Conservation (phyloP, 176 grass and related monocot genomes). For the Hordeum vulgare region MorexV3_pseudomolecules_assembly NC_058522.1:586350481-586350980, state of each 20-base stretch:
- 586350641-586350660: too few relatives aligned
- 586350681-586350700: not conserved
- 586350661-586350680: not conserved
- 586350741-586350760: not conserved
- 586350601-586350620: not conserved
- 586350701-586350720: not conserved
- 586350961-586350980: not conserved
- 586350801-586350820: not conserved
- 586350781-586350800: not conserved
- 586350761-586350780: not conserved
- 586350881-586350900: not conserved
- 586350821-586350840: not conserved
- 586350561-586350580: not conserved
- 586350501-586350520: too few relatives aligned
- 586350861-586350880: not conserved
- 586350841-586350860: not conserved
- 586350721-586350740: not conserved
- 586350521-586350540: too few relatives aligned
- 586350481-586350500: too few relatives aligned
- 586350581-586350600: not conserved
- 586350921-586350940: not conserved
- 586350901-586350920: not conserved
- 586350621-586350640: not conserved
- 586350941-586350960: not conserved
- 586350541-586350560: too few relatives aligned